These are phyloP conservation scores for Pichia pseudocactophila DNA, from an alignment of 805 yeast species.

Conservation along the genomic window DNA sequence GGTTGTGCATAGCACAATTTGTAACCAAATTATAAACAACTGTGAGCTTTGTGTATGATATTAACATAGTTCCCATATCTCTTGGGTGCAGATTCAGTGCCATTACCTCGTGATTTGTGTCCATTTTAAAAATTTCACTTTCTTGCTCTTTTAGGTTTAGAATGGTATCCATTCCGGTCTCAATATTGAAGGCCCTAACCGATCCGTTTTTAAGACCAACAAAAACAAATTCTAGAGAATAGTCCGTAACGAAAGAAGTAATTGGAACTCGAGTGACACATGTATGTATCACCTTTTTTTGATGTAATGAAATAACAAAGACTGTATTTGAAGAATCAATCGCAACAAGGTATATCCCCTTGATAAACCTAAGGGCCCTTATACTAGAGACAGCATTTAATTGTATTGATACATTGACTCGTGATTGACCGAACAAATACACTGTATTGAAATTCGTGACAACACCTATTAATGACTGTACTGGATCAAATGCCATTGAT, in stretches of 20 bases:
- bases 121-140: conserved; percentile 47
- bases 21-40: conserved; percentile 59
- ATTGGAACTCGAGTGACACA: conserved; percentile 57
- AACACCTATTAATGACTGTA: conserved; percentile 77
- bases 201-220: conserved; percentile 76
- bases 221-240: conserved; percentile 79
- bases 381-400: conserved; percentile 44
- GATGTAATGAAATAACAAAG: conserved; percentile 59
- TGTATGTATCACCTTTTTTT: conserved; percentile 51
- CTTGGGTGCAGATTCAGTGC: conserved; percentile 79
- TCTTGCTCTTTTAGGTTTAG: conserved; percentile 66
- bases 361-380: conserved; percentile 53
- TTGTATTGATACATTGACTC: conserved; percentile 61
- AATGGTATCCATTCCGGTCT: conserved; percentile 59
- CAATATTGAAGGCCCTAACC: conserved; percentile 68
- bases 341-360: conserved; percentile 74
- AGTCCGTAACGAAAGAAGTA: conserved; percentile 70
- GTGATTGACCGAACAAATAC: conserved; percentile 75
- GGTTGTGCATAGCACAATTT: conserved; percentile 45
- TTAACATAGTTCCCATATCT: conserved; percentile 69
- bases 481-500: conserved; percentile 75
- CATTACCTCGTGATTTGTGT: conserved; percentile 44
- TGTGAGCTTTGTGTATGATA: conserved; percentile 64
- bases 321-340: conserved; percentile 54
- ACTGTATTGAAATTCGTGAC: conserved; percentile 65